These are phyloP conservation scores for Lentinus tigrinus DNA, from an alignment of 768 basidiomycete species.

Conservation along the genomic window DNA sequence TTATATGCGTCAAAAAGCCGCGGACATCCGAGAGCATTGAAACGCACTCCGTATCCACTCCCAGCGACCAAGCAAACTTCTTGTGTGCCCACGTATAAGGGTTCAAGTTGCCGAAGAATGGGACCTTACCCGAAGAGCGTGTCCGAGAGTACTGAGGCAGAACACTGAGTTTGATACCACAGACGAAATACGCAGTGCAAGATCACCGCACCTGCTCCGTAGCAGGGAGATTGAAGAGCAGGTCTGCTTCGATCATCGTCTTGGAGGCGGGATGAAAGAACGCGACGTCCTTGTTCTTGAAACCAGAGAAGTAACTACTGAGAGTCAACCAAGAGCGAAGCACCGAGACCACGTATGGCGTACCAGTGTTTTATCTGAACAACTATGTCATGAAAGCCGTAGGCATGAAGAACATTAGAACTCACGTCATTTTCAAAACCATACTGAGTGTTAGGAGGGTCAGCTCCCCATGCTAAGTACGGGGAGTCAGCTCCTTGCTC, in stretches of 20 bases:
- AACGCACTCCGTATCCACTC: constrained; percentile 26
- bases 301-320: constrained; percentile 65
- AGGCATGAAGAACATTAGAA: background rate
- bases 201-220: constrained; percentile 59
- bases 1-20: background rate
- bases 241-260: constrained; percentile 76
- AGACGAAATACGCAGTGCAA: background rate
- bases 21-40: background rate
- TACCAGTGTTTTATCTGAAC: constrained; percentile 32
- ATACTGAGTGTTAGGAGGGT: constrained; percentile 52
- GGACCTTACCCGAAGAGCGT: constrained; percentile 26
- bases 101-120: constrained; percentile 21
- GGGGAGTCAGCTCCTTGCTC: background rate
- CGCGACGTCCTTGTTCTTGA: constrained; percentile 78
- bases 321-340: background rate
- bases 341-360: background rate
- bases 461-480: constrained; percentile 31
- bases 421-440: constrained; percentile 75
- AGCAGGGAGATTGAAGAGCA: constrained; percentile 79
- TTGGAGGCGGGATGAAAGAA: constrained; percentile 74
- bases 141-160: constrained; percentile 37
- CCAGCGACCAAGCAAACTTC: constrained; percentile 25
- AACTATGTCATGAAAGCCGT: background rate
- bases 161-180: background rate
- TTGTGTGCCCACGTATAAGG: constrained; percentile 28